Conservation (phyloP, 2,329 filamentous ascomycete genomes). For the Albifimbria verrucaria region DNA sequence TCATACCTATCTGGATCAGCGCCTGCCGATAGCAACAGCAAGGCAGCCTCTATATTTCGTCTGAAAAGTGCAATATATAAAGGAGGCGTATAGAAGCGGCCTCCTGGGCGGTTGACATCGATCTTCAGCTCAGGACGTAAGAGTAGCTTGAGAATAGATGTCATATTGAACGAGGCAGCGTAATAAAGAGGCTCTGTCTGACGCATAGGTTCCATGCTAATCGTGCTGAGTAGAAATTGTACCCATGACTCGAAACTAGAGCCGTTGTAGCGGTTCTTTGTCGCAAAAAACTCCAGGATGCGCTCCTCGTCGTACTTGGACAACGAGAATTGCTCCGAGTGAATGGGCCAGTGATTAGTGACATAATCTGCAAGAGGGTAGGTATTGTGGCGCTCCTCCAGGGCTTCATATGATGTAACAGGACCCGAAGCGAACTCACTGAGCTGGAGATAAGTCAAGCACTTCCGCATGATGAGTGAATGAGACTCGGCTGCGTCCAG, state of each 20-base stretch:
- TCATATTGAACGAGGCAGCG: constrained; percentile 22
- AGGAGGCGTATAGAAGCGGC: constrained; percentile 16
- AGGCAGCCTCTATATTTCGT: constrained; percentile 13
- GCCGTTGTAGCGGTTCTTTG: constrained; percentile 11
- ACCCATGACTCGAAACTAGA: constrained; percentile 21
- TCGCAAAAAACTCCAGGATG: constrained; percentile 17
- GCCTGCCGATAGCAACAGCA: constrained; percentile 19
- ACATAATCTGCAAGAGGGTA: constrained; percentile 15
- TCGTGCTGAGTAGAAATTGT: constrained; percentile 13
- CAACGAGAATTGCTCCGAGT: constrained; percentile 13
- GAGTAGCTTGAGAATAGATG: constrained; percentile 14
- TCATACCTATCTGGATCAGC: constrained; percentile 12
- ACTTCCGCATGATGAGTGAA: constrained; percentile 18
- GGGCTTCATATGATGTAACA: background rate
- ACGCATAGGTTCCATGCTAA: constrained; percentile 6
- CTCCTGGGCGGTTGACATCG: constrained; percentile 15
- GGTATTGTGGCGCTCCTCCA: constrained; percentile 2
- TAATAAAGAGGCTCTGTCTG: constrained; percentile 19
- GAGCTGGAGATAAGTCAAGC: constrained; percentile 16
- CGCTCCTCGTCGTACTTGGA: constrained; percentile 10
- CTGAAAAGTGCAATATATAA: constrained; percentile 17
- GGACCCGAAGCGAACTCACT: constrained; percentile 13
- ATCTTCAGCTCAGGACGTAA: constrained; percentile 12
- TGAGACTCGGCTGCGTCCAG: constrained; percentile 11
- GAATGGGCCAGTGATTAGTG: constrained; percentile 15